Conservation (phyloP, 2,329 filamentous ascomycete genomes). For the Fusarium liriodendri region DNA sequence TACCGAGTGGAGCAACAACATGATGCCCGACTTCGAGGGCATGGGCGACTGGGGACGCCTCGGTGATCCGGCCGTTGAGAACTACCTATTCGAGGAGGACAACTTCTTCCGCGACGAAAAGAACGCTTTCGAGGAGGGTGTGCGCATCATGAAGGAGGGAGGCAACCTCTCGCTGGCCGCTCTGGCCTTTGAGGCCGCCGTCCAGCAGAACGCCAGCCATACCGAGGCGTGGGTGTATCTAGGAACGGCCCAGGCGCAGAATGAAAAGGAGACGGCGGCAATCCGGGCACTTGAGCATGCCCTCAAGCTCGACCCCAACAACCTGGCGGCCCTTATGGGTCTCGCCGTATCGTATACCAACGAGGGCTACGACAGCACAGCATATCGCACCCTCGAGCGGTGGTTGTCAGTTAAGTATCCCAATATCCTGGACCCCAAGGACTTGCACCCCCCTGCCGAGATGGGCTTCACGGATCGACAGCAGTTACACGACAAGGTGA, state of each 20-base stretch:
- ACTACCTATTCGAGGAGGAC: slow-evolving; percentile 94
- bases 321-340: slow-evolving; percentile 92
- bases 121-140: slow-evolving; percentile 92
- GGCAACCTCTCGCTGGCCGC: slow-evolving; percentile 95
- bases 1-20: slow-evolving; percentile 78
- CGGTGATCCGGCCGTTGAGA: slow-evolving; percentile 82
- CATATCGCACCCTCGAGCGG: slow-evolving; percentile 94
- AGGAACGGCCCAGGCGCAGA: slow-evolving; percentile 93
- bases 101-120: slow-evolving; percentile 86
- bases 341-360: slow-evolving; percentile 98
- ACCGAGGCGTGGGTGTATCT: slow-evolving; percentile 94
- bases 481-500: slow-evolving; percentile 89
- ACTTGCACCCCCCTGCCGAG: slow-evolving; percentile 81
- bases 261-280: slow-evolving; percentile 97
- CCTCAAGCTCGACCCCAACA: slow-evolving; percentile 86
- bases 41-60: slow-evolving; percentile 74
- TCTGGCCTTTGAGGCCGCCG: slow-evolving; percentile 93
- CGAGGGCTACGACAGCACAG: slow-evolving; percentile 97
- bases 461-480: slow-evolving; percentile 95
- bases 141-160: slow-evolving; percentile 92
- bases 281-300: slow-evolving; percentile 94
- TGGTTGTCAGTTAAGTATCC: slow-evolving; percentile 98
- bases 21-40: slow-evolving; percentile 68
- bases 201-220: slow-evolving; percentile 88
- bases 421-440: slow-evolving; percentile 76